Evolutionary conservation across 208 protist species (phyloP).

Genomic region (Zelonia costaricensis): DNA sequence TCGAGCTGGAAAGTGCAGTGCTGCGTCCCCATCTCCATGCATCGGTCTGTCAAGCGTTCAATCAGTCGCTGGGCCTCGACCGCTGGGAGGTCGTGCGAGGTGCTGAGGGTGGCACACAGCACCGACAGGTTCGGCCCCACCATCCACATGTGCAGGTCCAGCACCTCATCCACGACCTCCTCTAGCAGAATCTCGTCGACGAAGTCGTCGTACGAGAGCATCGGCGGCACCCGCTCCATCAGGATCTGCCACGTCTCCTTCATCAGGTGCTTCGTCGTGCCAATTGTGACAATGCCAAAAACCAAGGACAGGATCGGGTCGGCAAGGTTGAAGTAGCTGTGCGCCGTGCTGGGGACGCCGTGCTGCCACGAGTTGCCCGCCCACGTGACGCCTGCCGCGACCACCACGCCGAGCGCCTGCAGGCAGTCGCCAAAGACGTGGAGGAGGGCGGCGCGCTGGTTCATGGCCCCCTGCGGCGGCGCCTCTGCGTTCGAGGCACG

Average conservation of each 20-base stretch:
- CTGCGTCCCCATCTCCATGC: slow-evolving; percentile 19
- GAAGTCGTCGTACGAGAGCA: slow-evolving; percentile 18
- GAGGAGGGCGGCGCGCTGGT: slow-evolving; percentile 17
- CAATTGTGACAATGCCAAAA: slow-evolving; percentile 20
- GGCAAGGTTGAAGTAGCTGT: slow-evolving; percentile 27
- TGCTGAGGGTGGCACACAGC: slow-evolving; percentile 20
- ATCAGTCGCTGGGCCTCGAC: slow-evolving; percentile 19
- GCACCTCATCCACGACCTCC: slow-evolving; percentile 15
- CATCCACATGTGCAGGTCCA: slow-evolving; percentile 23
- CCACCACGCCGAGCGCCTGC: slow-evolving; percentile 14
- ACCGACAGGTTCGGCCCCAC: slow-evolving; percentile 13
- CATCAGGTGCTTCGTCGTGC: slow-evolving; percentile 21
- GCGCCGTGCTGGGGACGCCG: slow-evolving; percentile 14
- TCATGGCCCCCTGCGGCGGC: slow-evolving; percentile 15
- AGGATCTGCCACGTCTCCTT: slow-evolving; percentile 17
- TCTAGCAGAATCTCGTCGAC: slow-evolving; percentile 3
- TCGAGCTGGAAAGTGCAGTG: slow-evolving; percentile 24
- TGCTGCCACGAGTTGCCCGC: slow-evolving; percentile 14
- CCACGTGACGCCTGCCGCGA: slow-evolving; percentile 13
- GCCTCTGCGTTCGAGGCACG: slow-evolving; percentile 18
- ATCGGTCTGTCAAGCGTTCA: slow-evolving; percentile 19
- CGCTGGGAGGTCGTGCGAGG: slow-evolving; percentile 1
- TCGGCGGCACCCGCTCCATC: slow-evolving; percentile 20
- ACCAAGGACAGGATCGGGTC: slow-evolving; percentile 13
- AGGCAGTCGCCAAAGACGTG: slow-evolving; percentile 26